Evolutionary conservation across 306 rosid genomes (phyloP), one percentile per base, ranked within the genome.

Genomic region (Trifolium subterraneum): DNA sequence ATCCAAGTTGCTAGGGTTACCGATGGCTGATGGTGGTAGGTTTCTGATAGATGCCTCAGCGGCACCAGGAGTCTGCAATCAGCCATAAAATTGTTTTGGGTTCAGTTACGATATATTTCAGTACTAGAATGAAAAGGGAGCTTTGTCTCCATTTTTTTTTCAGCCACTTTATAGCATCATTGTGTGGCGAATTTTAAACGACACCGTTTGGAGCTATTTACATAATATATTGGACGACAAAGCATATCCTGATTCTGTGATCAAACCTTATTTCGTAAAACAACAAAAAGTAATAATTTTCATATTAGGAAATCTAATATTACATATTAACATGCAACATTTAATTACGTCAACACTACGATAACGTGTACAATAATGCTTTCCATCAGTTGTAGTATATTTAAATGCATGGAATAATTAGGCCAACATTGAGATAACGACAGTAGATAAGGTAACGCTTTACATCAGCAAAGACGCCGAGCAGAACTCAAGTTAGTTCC

Each of bases 21-120:
- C 97, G 62, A 93, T 80, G 45, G 98, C 90, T 15, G 96, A 93
- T 47, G 96, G 98, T 35, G 98, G 98, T 65, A 93, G 83, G 68
- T 61, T 82, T 86, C 98, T 85, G 51, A 89, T 62, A 10, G 98
- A 79, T 42, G 85, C 90, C 84, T 93, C 98, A 16, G 87, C 83
- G 44, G 97, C 92, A 69, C 96, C 97, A 44, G 93, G 84, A 86
- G 54, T 85, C 98, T 93, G 89, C 74, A 80, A 69, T 70, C 72
- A 73, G 59, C 60, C 72, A 74, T 44, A 74, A 72, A 78, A 82
- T 50, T 60, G 22, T 56, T 20, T 29, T 7, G 8, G 35, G 48
- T 9, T 45, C 23, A 76, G 35, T 55, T 27, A 13, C 16, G 74
- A 76, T 23, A 75, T 27, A 15, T 62, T 58, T 70, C 51, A 22